phyloP scores from a whole-genome alignment of 176 grass and related monocot genomes.

The Zoysia pacifica region DNA sequence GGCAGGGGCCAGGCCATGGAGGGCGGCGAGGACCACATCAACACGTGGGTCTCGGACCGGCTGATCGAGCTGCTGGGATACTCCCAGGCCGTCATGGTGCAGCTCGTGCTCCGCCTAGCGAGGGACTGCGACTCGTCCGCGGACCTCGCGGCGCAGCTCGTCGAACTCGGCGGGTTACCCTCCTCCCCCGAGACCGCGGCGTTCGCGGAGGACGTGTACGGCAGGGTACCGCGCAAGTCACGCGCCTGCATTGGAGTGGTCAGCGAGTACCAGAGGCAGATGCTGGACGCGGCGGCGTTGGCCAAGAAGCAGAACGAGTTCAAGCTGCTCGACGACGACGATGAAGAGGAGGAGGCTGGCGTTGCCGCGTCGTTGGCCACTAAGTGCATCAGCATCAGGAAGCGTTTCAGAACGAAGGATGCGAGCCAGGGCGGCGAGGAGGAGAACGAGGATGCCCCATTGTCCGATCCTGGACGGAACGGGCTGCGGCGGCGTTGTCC shows the following conservation, averaged over 20 bases:
- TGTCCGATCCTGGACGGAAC: neutral
- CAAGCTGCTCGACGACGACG: constrained; percentile 29
- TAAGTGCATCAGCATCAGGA: neutral
- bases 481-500: constrained; percentile 9
- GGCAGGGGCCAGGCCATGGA: neutral
- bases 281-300: constrained; percentile 29
- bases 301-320: constrained; percentile 33
- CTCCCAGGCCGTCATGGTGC: constrained; percentile 28
- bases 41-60: constrained; percentile 49
- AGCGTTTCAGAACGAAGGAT: constrained; percentile 33
- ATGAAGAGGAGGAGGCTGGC: neutral
- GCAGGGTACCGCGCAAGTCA: constrained; percentile 8
- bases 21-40: constrained; percentile 26
- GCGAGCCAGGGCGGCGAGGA: neutral
- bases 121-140: constrained; percentile 37
- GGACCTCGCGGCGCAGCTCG: constrained; percentile 39
- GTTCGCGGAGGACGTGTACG: constrained; percentile 39
- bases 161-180: constrained; percentile 39
- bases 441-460: neutral
- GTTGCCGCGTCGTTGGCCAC: neutral
- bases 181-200: constrained; percentile 32
- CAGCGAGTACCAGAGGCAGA: constrained; percentile 37
- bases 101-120: constrained; percentile 38
- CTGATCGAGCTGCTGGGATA: constrained; percentile 42
- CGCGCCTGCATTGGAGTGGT: neutral